These are phyloP conservation scores for Podaxis carcinomalis DNA, from an alignment of 768 basidiomycete species.

Conservation along the genomic window DNA sequence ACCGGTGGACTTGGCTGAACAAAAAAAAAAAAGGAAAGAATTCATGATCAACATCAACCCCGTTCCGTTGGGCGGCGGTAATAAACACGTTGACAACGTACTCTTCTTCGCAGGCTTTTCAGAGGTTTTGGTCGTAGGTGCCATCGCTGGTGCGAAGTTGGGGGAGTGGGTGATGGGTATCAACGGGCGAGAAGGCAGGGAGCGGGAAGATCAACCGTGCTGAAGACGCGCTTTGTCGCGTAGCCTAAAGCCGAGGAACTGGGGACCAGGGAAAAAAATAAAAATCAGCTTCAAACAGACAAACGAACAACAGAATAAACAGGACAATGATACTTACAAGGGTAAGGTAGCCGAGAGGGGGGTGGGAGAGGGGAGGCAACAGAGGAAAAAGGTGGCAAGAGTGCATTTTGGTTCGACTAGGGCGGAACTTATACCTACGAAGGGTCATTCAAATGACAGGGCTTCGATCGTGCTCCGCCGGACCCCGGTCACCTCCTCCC, in stretches of 20 bases:
- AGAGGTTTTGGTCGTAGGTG: slow-evolving; percentile 38
- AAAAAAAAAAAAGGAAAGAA: slow-evolving; percentile 17
- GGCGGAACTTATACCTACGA: slow-evolving; percentile 55
- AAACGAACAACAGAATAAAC: slow-evolving; percentile 11
- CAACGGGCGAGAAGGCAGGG: background rate
- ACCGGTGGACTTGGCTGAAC: slow-evolving; percentile 46
- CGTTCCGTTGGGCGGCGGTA: slow-evolving; percentile 7
- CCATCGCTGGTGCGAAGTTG: slow-evolving; percentile 28
- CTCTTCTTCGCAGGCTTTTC: slow-evolving; percentile 56
- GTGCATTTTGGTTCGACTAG: slow-evolving; percentile 45
- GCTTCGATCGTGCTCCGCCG: slow-evolving; percentile 38
- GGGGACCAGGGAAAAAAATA: slow-evolving; percentile 11
- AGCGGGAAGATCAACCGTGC: slow-evolving; percentile 9
- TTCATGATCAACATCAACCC: slow-evolving; percentile 16
- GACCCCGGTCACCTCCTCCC: slow-evolving; percentile 34
- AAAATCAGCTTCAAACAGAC: slow-evolving; percentile 8
- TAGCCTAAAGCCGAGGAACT: slow-evolving; percentile 8
- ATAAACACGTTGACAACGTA: slow-evolving; percentile 25
- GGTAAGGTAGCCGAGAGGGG: slow-evolving; percentile 10
- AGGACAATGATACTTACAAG: slow-evolving; percentile 4
- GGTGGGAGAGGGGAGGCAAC: slow-evolving; percentile 21
- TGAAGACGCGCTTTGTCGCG: slow-evolving; percentile 23
- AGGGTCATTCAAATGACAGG: slow-evolving; percentile 41
- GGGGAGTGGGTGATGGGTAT: slow-evolving; percentile 7
- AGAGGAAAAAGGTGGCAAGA: slow-evolving; percentile 40